Percentiles rank a stretch among this genome's conserved stretches.
phyloP scores from a whole-genome alignment of 345 rosid genomes.

The Populus deltoides region DNA sequence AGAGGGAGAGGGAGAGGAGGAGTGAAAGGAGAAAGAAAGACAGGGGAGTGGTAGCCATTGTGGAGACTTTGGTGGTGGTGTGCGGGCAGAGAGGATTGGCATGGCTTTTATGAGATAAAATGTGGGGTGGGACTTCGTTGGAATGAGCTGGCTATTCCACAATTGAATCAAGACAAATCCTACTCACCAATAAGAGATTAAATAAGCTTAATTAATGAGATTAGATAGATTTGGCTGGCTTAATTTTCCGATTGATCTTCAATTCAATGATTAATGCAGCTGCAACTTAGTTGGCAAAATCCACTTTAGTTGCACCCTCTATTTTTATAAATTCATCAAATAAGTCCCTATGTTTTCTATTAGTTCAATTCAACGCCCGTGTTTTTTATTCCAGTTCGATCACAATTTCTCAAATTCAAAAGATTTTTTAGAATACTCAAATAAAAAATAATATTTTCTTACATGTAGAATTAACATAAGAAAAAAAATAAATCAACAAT shows the following conservation, averaged over 20 bases:
- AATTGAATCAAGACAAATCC: slow-evolving; percentile 1
- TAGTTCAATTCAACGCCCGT: no score
- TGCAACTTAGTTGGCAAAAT: background rate
- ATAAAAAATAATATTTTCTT: no score
- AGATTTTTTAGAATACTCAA: accelerated
- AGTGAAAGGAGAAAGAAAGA: slow-evolving; percentile 23
- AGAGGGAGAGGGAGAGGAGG: slow-evolving; percentile 36
- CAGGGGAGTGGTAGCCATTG: slow-evolving; percentile 43
- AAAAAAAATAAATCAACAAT: no score
- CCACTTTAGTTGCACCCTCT: no score
- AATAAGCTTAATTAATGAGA: background rate
- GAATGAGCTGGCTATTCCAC: slow-evolving; percentile 45
- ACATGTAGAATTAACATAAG: no score
- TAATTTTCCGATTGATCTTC: no score
- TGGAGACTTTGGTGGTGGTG: slow-evolving; percentile 15
- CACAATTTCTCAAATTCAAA: no score
- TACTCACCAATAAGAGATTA: background rate
- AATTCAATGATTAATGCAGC: background rate
- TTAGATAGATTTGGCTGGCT: background rate
- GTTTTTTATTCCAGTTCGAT: no score
- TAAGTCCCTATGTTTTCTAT: no score
- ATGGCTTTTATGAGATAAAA: slow-evolving; percentile 29
- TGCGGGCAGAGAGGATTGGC: slow-evolving; percentile 10
- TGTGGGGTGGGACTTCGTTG: slow-evolving; percentile 31
- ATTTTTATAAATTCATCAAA: no score